These are phyloP conservation scores for Pseudogymnoascus sp. DNA, from an alignment of 2,329 filamentous ascomycete genomes.

Conservation along the genomic window DNA sequence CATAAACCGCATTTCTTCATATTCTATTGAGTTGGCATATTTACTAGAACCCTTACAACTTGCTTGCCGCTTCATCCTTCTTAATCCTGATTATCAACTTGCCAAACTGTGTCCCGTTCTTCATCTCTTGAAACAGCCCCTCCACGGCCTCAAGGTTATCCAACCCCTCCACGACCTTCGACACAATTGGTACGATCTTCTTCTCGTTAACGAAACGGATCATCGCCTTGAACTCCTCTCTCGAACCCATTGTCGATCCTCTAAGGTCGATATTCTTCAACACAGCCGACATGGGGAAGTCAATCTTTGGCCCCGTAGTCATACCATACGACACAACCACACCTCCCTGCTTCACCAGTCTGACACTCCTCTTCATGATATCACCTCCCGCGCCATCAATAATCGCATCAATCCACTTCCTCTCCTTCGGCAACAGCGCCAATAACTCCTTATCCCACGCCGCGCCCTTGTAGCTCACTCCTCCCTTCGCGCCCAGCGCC, in stretches of 20 bases:
- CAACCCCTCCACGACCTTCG: slow-evolving; percentile 63
- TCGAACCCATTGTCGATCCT: slow-evolving; percentile 85
- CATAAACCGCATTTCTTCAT: not conserved
- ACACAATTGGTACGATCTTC: slow-evolving; percentile 70
- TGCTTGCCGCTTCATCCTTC: slow-evolving; percentile 17
- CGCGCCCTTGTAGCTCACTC: slow-evolving; percentile 72
- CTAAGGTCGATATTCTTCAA: slow-evolving; percentile 81
- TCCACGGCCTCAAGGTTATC: slow-evolving; percentile 75
- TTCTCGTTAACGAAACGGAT: slow-evolving; percentile 69
- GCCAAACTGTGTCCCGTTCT: slow-evolving; percentile 77
- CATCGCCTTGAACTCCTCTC: slow-evolving; percentile 87
- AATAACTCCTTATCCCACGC: slow-evolving; percentile 75
- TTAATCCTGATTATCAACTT: slow-evolving; percentile 76
- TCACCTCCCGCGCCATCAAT: slow-evolving; percentile 89
- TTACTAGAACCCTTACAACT: slow-evolving; percentile 10
- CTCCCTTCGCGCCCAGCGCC: slow-evolving; percentile 67
- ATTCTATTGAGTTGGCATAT: not conserved
- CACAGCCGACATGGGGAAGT: slow-evolving; percentile 76
- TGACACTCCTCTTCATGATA: slow-evolving; percentile 43
- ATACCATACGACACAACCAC: slow-evolving; percentile 86
- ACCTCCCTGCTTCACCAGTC: slow-evolving; percentile 55
- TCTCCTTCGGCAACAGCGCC: slow-evolving; percentile 53
- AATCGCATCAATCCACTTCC: slow-evolving; percentile 70
- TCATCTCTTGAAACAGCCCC: slow-evolving; percentile 79
- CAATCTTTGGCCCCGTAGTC: slow-evolving; percentile 79